Evolutionary conservation across 2,329 filamentous ascomycete genomes (phyloP), one percentile per base, ranked within the genome.

Genomic region (Aureobasidium sp.): DNA sequence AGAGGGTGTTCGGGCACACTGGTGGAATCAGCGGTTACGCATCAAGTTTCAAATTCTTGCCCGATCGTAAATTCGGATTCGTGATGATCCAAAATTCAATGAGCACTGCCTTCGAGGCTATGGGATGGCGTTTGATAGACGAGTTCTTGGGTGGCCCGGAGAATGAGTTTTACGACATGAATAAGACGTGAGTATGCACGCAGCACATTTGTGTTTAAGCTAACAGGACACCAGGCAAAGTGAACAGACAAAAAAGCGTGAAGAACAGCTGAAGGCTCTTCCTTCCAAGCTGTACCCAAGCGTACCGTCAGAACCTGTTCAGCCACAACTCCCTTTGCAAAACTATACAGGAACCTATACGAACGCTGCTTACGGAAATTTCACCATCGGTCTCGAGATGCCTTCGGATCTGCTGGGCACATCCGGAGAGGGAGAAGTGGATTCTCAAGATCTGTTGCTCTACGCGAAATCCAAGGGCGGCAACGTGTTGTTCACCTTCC

Each of bases 21-120:
- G 80, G 80, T 3, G 76, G 74, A 0, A 76, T 79, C 67, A 74
- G 76, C 53, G 79, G 75, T 5, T 80, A 77, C 63, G 78, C 76
- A 5, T 73, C 78, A 0, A 67, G 75, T 39, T 70, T 81, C 29
- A 73, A 73, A 53, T 78, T 80, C 67, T 71, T 82, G 50, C 80
- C 81, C 0, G 72, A 73, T 12, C 61, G 75, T 24, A 70, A 74
- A 5, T 82, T 74, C 64, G 78, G 77, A 3, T 68, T 80, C 12
- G 73, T 78, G 3, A 57, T 65, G 9, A 66, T 69, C 62, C 67
- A 68, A 59, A 71, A 70, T 39, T 32, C 63, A 36, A 44, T 44
- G 26, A 63, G 47, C 15, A 37, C 9, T 24, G 56, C 59, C 3
- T 43, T 64, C 8, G 60, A 64, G 13, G 47, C 60, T n/a, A 53